Conservation (phyloP, 2,329 filamentous ascomycete species). For the Didymella segeticola region DNA sequence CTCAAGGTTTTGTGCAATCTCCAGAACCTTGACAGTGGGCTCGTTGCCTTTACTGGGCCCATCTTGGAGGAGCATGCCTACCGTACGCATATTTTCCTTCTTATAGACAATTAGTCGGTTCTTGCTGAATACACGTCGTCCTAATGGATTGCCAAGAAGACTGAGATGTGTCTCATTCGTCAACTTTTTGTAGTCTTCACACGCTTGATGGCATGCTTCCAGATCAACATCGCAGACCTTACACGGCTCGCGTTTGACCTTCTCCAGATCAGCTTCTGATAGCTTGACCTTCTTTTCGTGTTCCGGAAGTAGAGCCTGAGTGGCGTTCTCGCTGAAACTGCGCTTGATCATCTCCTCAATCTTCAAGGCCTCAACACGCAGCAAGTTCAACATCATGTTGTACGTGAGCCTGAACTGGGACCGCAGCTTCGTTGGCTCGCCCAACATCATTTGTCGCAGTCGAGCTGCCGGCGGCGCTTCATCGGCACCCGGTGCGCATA, state of each 20-base stretch:
- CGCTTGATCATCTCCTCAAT: conserved; percentile 99
- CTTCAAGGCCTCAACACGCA: conserved; percentile 94
- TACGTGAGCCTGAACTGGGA: conserved; percentile 98
- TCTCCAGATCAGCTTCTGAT: conserved; percentile 88
- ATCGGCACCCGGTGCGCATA: conserved; percentile 80
- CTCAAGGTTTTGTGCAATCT: conserved; percentile 73
- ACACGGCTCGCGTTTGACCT: conserved; percentile 86
- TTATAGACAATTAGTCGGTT: conserved; percentile 84
- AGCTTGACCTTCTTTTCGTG: conserved; percentile 94
- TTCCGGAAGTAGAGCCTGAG: conserved; percentile 89
- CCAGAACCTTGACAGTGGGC: conserved; percentile 78
- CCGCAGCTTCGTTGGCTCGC: conserved; percentile 90
- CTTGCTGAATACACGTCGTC: conserved; percentile 76
- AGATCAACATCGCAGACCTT: conserved; percentile 80
- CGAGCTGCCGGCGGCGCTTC: conserved; percentile 87
- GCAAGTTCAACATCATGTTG: conserved; percentile 97
- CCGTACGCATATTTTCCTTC: conserved; percentile 79
- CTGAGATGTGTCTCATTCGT: conserved; percentile 81
- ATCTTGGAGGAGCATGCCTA: conserved; percentile 80
- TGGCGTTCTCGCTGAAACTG: conserved; percentile 97
- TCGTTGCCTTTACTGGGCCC: conserved; percentile 71
- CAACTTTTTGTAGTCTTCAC: conserved; percentile 79
- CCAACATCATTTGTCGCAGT: conserved; percentile 91
- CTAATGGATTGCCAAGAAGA: conserved; percentile 79
- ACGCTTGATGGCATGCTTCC: conserved; percentile 79